These are phyloP conservation scores for Colletotrichum godetiae DNA, from an alignment of 2,329 filamentous ascomycete genomes.

Conservation along the genomic window DNA sequence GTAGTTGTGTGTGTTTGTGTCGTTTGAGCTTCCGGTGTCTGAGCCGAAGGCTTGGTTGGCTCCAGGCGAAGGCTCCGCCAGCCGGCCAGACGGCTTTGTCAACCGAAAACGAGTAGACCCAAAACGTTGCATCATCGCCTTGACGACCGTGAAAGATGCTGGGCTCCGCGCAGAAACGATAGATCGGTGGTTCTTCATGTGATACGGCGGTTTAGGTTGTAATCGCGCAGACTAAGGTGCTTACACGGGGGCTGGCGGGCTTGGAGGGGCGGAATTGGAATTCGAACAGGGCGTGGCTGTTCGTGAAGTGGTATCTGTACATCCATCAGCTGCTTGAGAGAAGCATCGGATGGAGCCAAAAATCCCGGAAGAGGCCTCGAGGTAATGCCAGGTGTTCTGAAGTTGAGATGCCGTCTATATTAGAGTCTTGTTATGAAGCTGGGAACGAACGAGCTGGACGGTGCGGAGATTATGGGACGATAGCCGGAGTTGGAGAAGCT, in stretches of 20 bases:
- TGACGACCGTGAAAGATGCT: background rate
- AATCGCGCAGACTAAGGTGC: background rate
- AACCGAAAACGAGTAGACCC: slow-evolving; percentile 16
- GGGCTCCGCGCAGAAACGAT: background rate
- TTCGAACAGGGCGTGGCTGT: background rate
- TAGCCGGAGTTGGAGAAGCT: slow-evolving; percentile 20
- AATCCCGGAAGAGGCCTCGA: background rate
- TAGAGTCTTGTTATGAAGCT: background rate
- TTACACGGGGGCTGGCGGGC: background rate
- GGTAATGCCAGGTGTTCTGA: slow-evolving; percentile 7
- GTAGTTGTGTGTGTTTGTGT: background rate
- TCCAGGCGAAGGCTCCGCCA: slow-evolving; percentile 22
- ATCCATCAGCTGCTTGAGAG: background rate
- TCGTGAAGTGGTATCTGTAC: background rate
- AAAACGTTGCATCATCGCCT: background rate
- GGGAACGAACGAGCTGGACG: background rate
- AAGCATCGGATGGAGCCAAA: background rate
- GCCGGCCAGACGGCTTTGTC: slow-evolving; percentile 30
- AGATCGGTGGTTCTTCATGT: slow-evolving; percentile 8
- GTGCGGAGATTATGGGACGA: slow-evolving; percentile 17
- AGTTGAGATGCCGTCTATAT: slow-evolving; percentile 9
- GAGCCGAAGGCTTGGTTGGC: slow-evolving; percentile 35
- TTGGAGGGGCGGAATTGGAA: slow-evolving; percentile 29
- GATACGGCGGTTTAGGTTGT: slow-evolving; percentile 5
- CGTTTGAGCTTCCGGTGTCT: slow-evolving; percentile 3